These are phyloP conservation scores for Puccinia hordei DNA, from an alignment of 1,284 basidiomycete genomes.

Conservation along the genomic window DNA sequence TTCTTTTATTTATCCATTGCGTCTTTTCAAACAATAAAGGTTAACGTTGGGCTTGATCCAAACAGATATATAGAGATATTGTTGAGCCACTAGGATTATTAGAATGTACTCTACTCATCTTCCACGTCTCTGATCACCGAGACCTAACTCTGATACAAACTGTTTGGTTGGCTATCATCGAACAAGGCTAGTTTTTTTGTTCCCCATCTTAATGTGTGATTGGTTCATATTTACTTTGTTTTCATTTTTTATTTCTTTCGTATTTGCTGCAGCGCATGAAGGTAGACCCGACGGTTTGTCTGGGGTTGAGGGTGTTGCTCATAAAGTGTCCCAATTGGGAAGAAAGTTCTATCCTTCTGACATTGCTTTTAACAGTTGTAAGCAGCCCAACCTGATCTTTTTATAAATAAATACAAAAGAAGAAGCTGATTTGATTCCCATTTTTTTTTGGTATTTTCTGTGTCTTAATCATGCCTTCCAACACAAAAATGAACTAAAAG, in stretches of 20 bases:
- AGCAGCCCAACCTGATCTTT: constrained; percentile 55
- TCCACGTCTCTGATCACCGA: constrained; percentile 88
- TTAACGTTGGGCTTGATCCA: background rate
- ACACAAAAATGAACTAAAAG: constrained; percentile 60
- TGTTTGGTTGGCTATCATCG: constrained; percentile 86
- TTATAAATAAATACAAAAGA: background rate
- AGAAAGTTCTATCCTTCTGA: constrained; percentile 87
- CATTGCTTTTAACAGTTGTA: constrained; percentile 81
- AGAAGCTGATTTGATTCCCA: background rate
- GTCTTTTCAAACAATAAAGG: background rate
- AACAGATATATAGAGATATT: constrained; percentile 81
- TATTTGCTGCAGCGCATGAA: constrained; percentile 60
- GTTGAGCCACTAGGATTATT: constrained; percentile 84
- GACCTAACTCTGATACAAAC: constrained; percentile 77
- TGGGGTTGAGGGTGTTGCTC: constrained; percentile 68
- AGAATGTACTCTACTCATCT: constrained; percentile 81
- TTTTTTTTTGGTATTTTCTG: background rate
- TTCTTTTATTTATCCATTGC: background rate
- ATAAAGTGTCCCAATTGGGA: constrained; percentile 71
- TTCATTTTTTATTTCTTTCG: constrained; percentile 18
- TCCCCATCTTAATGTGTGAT: constrained; percentile 4
- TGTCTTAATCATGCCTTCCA: background rate
- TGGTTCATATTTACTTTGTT: constrained; percentile 15
- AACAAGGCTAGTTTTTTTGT: constrained; percentile 66
- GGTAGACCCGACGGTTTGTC: constrained; percentile 60